Base-by-base conservation (phyloP, 176 grass and related monocot species). In the Raddia distichophylla region DNA sequence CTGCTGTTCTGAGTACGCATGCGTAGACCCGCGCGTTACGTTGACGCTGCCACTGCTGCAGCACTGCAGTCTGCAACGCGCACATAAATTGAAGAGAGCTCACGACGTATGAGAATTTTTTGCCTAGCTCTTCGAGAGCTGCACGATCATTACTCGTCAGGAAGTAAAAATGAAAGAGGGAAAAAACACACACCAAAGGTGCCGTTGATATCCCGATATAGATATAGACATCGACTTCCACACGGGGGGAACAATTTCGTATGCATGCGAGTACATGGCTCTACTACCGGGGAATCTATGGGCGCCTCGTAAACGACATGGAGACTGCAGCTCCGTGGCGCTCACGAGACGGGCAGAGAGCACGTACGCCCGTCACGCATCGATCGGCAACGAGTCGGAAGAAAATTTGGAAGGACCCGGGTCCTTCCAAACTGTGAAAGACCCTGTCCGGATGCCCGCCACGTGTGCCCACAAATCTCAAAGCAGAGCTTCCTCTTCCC, bases 301-400 rank as follows among this genome's bases (percentile, higher is more conserved):
- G 62, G 9, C 17, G 55, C 22, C 49, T 56, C 56, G 71, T 59
- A 89, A 77, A 85, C 87, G 82, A 89, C 87, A 85, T 20, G 37
- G 33, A 80, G 69, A 57, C 53, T 84, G 76, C 61, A 46, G 37
- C 53, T 76, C 47, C 64, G 48, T 53, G 47, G 64, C 43, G 56
- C 64, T 85, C 82, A 85, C 87, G 77, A 77, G 87, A 71, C 64
- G 0, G 0, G 42, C 66, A 18, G 19, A 46, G 32, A 57, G 78
- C 33, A 27, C 35, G 52, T 3, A 61, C 56, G 6, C 22, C 4
- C 49, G 84, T 4, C 77, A 40, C 37, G 37, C 37, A 11, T 54
- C 16, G 27, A 14, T 80, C 20, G 2, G 20, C 68, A 16, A 18
- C 64, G 45, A 53, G 45, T 69, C 64, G 53, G n/a, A n/a, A n/a